Base-by-base conservation (phyloP, 345 rosid species). In the Syzygium jambos region DNA sequence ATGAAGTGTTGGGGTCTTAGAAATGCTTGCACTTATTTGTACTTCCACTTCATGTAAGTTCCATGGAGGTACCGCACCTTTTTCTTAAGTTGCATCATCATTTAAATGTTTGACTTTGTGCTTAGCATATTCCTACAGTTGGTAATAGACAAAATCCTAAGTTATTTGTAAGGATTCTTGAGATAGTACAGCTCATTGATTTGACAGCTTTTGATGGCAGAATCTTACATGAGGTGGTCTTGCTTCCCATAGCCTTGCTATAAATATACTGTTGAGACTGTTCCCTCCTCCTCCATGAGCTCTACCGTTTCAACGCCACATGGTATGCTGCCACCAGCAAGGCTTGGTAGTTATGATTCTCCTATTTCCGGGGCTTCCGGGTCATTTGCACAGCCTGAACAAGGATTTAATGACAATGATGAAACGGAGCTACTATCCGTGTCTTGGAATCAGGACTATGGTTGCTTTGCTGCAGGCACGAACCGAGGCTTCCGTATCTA, bases 381-480 rank as follows among this genome's bases (percentile, higher is more conserved):
- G 51, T 88, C 94, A 53, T 87, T 88, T 86, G 89, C 78, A 41
- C 89, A 84, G 68, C 89, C 93, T 78, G 90, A 90, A 41, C 87
- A 85, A 4, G 95, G 89, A 63, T 88, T 87, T 84, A 85, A 73
- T 89, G 93, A 91, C 22, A 90, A 14, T 38, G 92, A 89, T 9
- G 95, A 91, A 21, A 77, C 91, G 19, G 96, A 95, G 90, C 88
- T 97, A 86, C 93, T 96, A 68, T 95, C 97, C 25, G 93, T 93
- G 19, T 93, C 96, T 51, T 97, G 98, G 98, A 97, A 96, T 91
- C 98, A 96, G 91, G 98, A 96, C 89, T 96, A 92, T 88, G 92
- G 95, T 73, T 96, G 97, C 93, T 95, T 97, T 90, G 92, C 98
- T 87, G 93, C 96, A 85, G 97, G 97, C 85, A 97, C 97, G 0